A percentile compares a stretch with the other conserved stretches of the same genome.
Conservation (phyloP, 352 stramenopile genomes). For the Globisporangium radiosum region DNA sequence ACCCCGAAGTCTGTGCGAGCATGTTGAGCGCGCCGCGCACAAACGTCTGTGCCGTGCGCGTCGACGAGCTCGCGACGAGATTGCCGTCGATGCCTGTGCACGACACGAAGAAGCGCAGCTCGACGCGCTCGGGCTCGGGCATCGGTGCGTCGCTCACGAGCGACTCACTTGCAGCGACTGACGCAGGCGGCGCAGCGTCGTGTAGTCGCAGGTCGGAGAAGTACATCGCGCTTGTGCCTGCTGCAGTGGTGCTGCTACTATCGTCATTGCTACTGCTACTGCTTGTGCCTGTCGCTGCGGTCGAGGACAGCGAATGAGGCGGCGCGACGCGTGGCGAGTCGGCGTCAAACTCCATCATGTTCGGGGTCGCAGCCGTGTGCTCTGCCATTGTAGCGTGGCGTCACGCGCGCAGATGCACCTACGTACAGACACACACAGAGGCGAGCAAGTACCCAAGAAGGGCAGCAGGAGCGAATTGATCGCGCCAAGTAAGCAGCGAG, state of each 20-base stretch:
- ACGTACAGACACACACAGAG: no score
- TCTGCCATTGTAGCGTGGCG: conserved; percentile 8
- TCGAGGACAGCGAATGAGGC: not conserved
- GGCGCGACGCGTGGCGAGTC: conserved; percentile 15
- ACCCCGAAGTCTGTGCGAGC: conserved; percentile 31
- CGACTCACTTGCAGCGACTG: not conserved
- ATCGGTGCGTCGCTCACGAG: not conserved
- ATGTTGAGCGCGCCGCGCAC: conserved; percentile 72
- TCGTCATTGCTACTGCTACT: conserved; percentile 3
- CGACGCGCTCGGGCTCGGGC: conserved; percentile 9
- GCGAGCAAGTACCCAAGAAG: no score
- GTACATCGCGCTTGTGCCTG: not conserved
- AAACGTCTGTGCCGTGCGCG: conserved; percentile 62
- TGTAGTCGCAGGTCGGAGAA: conserved; percentile 12
- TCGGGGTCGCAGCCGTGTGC: conserved; percentile 17
- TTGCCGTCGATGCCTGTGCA: conserved; percentile 58
- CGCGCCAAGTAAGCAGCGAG: no score
- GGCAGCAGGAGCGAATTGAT: no score
- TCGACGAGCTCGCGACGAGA: conserved; percentile 27
- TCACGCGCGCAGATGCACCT: not conserved
- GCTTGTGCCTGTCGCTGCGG: not conserved
- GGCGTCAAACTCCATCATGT: conserved; percentile 45
- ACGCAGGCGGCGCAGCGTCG: not conserved
- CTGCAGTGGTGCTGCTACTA: conserved; percentile 7
- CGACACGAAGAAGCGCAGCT: conserved; percentile 68